phyloP scores from a whole-genome alignment of 1,284 basidiomycete species.

The Ganoderma boninense region DNA sequence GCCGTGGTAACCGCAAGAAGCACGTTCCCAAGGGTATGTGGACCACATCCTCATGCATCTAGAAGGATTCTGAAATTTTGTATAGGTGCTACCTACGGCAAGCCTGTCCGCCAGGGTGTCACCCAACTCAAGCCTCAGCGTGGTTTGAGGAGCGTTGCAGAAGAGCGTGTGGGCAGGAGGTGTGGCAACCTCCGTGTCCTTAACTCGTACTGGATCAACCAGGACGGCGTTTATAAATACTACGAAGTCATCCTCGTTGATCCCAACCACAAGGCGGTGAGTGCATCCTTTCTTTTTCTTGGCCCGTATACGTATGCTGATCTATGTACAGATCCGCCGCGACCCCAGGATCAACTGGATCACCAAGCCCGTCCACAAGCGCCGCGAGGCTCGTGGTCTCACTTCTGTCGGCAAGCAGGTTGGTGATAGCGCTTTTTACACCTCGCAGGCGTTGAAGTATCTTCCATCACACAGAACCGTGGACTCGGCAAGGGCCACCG shows the following conservation, averaged over 20 bases:
- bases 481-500: constrained; percentile 96
- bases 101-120: constrained; percentile 99
- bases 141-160: constrained; percentile 91
- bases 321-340: constrained; percentile 77
- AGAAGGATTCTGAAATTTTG: constrained; percentile 7
- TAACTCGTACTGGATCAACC: constrained; percentile 99
- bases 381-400: constrained; percentile 96
- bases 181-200: constrained; percentile 96
- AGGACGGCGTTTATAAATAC: constrained; percentile 99
- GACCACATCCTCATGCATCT: constrained; percentile 1
- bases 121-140: constrained; percentile 99
- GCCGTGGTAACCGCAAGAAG: constrained; percentile 99
- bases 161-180: constrained; percentile 97
- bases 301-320: constrained; percentile 13
- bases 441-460: constrained; percentile 20
- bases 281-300: constrained; percentile 41
- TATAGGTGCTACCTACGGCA: constrained; percentile 95
- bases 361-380: constrained; percentile 98
- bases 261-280: constrained; percentile 90
- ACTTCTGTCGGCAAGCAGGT: constrained; percentile 96
- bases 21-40: constrained; percentile 92
- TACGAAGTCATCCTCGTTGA: constrained; percentile 99
- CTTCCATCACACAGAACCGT: constrained; percentile 67
- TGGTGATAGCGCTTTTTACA: constrained; percentile 35
- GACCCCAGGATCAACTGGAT: constrained; percentile 99